A percentile compares a stretch with the other conserved stretches of the same genome.
Evolutionary conservation across 306 rosid species (phyloP).

Genomic region (Acmispon strigosus): DNA sequence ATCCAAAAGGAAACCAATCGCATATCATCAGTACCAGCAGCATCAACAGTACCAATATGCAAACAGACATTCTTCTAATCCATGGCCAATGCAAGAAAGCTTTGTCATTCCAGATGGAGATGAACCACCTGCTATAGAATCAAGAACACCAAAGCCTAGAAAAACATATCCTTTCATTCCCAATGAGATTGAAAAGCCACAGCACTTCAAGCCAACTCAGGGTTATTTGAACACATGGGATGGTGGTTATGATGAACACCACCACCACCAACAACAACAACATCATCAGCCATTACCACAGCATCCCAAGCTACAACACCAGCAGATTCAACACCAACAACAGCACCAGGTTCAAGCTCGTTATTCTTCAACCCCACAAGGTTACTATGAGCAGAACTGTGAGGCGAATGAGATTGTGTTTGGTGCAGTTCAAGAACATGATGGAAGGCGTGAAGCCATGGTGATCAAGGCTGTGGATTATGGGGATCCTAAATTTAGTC

Average conservation of each 20-base stretch:
- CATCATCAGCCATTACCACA: conserved; percentile 19
- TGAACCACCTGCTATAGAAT: conserved; percentile 78
- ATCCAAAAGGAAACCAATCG: conserved; percentile 60
- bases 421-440: conserved; percentile 94
- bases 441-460: conserved; percentile 78
- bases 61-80: conserved; percentile 32
- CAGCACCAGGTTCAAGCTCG: conserved; percentile 59
- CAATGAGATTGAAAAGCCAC: conserved; percentile 62
- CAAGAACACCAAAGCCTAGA: conserved; percentile 46
- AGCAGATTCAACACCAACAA: conserved; percentile 27
- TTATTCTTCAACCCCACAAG: conserved; percentile 55
- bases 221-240: conserved; percentile 57
- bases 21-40: conserved; percentile 54
- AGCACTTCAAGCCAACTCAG: conserved; percentile 40
- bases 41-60: conserved; percentile 49
- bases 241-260: conserved; percentile 42
- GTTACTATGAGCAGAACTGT: conserved; percentile 62
- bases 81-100: conserved; percentile 94
- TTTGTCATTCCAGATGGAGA: conserved; percentile 81
- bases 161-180: conserved; percentile 51
- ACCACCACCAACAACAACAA: conserved; percentile 31
- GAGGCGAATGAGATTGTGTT: conserved; percentile 93
- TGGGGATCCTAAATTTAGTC: conserved; percentile 61
- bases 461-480: conserved; percentile 90
- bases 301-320: conserved; percentile 6